Percentiles rank a stretch among this genome's conserved stretches.
Evolutionary conservation across 257 asterid species (phyloP).

Genomic region (Pogostemon cablin): DNA sequence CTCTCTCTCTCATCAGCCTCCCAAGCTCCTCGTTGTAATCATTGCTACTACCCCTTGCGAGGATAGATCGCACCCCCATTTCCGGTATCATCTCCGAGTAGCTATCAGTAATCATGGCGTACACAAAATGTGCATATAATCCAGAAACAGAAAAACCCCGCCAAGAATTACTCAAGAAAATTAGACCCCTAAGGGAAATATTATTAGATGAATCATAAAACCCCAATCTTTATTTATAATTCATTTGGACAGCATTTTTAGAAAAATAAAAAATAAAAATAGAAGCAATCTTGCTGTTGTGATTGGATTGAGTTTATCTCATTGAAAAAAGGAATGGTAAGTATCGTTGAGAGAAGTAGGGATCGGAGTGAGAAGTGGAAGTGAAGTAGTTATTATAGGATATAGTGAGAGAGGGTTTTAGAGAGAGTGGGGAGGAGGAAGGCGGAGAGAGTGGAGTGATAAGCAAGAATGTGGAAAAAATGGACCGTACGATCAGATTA

Average conservation of each 20-base stretch:
- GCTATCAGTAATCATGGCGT: slow-evolving; percentile 47
- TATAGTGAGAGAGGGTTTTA: slow-evolving; percentile 25
- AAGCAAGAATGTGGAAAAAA: slow-evolving; percentile 27
- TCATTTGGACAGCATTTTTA: not conserved
- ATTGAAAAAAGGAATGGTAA: not conserved
- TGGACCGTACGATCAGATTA: slow-evolving; percentile 39
- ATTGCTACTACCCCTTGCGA: slow-evolving; percentile 34
- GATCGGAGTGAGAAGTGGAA: slow-evolving; percentile 27
- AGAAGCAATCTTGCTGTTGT: not conserved
- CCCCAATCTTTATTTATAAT: slow-evolving; percentile 25
- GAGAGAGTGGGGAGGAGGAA: slow-evolving; percentile 1
- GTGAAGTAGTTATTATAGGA: slow-evolving; percentile 32
- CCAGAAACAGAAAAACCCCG: not conserved
- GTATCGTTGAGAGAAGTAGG: slow-evolving; percentile 14
- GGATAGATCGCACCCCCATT: slow-evolving; percentile 47
- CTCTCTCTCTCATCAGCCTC: slow-evolving; percentile 50
- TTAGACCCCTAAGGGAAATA: not conserved
- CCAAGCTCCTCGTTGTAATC: slow-evolving; percentile 57
- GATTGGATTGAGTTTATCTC: not conserved
- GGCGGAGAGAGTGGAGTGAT: slow-evolving; percentile 25
- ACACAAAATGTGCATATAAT: slow-evolving; percentile 25
- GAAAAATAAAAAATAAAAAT: not conserved
- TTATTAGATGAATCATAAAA: not conserved
- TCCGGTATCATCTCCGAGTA: slow-evolving; percentile 55
- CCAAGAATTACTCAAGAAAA: not conserved